A percentile compares a stretch with the other conserved stretches of the same genome.
phyloP scores from a whole-genome alignment of 2,329 filamentous ascomycete genomes.

The Aschersonia sp. region DNA sequence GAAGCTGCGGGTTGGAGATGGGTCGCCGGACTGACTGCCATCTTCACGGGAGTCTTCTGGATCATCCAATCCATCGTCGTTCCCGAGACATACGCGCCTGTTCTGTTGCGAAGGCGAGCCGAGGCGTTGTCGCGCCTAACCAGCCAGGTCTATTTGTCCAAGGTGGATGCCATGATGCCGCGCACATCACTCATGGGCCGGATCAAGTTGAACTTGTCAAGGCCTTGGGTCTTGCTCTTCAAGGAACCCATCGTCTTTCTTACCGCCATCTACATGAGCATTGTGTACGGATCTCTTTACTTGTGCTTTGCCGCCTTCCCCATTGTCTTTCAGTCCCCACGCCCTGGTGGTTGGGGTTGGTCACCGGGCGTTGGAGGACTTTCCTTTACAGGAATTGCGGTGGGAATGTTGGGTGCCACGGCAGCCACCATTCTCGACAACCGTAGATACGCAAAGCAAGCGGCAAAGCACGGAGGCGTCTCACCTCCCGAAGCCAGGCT shows the following conservation, averaged over 20 bases:
- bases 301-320: constrained; percentile 40
- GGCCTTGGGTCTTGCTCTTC: constrained; percentile 53
- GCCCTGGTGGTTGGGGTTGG: constrained; percentile 34
- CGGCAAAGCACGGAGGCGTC: constrained; percentile 33
- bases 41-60: constrained; percentile 46
- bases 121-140: constrained; percentile 32
- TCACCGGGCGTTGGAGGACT: constrained; percentile 42
- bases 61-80: constrained; percentile 32
- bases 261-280: constrained; percentile 49
- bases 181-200: constrained; percentile 27
- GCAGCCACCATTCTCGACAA: constrained; percentile 37
- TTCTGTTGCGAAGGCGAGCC: constrained; percentile 39
- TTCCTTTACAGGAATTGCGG: constrained; percentile 48
- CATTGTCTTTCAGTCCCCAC: constrained; percentile 41
- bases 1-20: constrained; percentile 48
- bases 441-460: constrained; percentile 31
- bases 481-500: constrained; percentile 51
- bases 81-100: constrained; percentile 47
- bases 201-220: constrained; percentile 40
- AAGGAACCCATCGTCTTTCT: constrained; percentile 52
- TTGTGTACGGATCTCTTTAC: constrained; percentile 39
- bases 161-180: constrained; percentile 27
- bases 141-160: constrained; percentile 40
- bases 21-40: constrained; percentile 47
- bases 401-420: constrained; percentile 47